These are phyloP conservation scores for Russula earlei DNA, from an alignment of 768 basidiomycete species.

Conservation along the genomic window DNA sequence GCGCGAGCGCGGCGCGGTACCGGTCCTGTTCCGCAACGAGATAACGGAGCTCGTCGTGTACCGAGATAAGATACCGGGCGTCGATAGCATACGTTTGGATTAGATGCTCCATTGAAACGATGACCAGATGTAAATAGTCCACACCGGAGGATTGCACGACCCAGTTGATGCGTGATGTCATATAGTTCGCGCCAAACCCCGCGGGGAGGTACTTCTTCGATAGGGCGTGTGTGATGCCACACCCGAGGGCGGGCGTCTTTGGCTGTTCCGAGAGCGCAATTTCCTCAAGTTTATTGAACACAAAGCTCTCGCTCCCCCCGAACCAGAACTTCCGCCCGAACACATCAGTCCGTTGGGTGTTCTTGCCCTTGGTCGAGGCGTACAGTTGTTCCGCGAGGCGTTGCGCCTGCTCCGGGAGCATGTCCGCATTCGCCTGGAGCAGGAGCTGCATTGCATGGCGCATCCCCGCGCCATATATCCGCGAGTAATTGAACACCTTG, in stretches of 20 bases:
- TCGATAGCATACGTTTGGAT: constrained; percentile 71
- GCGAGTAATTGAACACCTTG: constrained; percentile 98
- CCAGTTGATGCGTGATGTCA: constrained; percentile 98
- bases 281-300: constrained; percentile 97
- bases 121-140: constrained; percentile 93
- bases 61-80: constrained; percentile 91
- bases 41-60: constrained; percentile 95
- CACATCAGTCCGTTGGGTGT: constrained; percentile 63
- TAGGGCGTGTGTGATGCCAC: constrained; percentile 89
- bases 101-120: constrained; percentile 90
- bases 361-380: constrained; percentile 86
- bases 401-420: constrained; percentile 72
- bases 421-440: constrained; percentile 71
- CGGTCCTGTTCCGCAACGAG: constrained; percentile 82
- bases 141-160: constrained; percentile 98
- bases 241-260: constrained; percentile 87
- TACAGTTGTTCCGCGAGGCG: constrained; percentile 79
- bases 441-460: constrained; percentile 84
- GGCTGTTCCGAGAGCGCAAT: constrained; percentile 84
- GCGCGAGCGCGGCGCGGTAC: constrained; percentile 82
- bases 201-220: constrained; percentile 80
- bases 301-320: constrained; percentile 89
- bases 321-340: constrained; percentile 90
- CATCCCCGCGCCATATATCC: constrained; percentile 98
- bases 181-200: constrained; percentile 76